Evolutionary conservation across 2,329 filamentous ascomycete genomes (phyloP).

Genomic region (Colletotrichum sp.): DNA sequence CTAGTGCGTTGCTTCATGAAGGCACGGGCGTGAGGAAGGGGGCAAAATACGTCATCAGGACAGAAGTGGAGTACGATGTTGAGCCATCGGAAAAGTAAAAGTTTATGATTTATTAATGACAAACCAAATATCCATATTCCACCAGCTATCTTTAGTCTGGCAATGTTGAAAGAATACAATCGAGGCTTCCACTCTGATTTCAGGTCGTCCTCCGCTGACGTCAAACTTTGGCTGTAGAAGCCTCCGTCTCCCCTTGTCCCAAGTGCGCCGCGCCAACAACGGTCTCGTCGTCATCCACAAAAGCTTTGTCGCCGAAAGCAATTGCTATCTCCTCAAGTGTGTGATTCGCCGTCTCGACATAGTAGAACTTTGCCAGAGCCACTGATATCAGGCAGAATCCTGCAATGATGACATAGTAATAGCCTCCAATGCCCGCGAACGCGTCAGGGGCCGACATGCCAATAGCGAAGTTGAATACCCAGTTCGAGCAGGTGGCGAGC

Average conservation of each 20-base stretch:
- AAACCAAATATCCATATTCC: too few species aligned
- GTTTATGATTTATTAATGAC: not conserved
- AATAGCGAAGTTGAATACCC: not conserved
- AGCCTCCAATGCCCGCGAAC: not conserved
- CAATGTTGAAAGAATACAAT: too few species aligned
- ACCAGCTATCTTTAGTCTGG: too few species aligned
- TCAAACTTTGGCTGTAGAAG: not conserved
- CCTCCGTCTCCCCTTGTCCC: not conserved
- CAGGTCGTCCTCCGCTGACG: not conserved
- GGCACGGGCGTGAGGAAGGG: constrained; percentile 73
- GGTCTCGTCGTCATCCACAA: not conserved
- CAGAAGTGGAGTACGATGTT: constrained; percentile 75
- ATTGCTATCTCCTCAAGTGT: not conserved
- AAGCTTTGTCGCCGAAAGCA: not conserved
- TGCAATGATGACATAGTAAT: not conserved
- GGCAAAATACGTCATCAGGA: constrained; percentile 72
- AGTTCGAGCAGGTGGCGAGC: not conserved
- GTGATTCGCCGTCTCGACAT: not conserved
- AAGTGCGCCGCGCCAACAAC: not conserved
- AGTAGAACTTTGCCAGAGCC: not conserved
- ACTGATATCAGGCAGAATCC: not conserved
- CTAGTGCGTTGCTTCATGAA: constrained; percentile 69
- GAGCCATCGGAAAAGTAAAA: constrained; percentile 27
- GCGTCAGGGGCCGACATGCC: not conserved
- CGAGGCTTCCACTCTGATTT: accelerated